Evolutionary conservation across 352 stramenopile genomes (phyloP).

Genomic region (Globisporangium cylindrosporum): DNA sequence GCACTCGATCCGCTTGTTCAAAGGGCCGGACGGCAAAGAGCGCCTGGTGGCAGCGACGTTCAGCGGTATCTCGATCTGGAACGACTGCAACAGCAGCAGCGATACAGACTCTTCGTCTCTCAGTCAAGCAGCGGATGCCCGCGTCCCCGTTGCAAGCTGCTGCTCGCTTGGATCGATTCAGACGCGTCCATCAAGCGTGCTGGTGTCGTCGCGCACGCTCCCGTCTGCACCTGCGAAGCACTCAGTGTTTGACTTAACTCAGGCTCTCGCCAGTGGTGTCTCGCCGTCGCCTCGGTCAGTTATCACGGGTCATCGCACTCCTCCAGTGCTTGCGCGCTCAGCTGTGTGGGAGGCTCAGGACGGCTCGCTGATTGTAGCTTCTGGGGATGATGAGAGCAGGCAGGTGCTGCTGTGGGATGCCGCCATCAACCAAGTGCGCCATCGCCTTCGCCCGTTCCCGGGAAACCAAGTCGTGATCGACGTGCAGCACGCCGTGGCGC

Average conservation of each 20-base stretch:
- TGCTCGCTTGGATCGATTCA: conserved; percentile 34
- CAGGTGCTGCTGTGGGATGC: conserved; percentile 26
- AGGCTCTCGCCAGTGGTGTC: conserved; percentile 1
- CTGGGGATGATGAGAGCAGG: conserved; percentile 23
- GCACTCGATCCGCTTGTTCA: conserved; percentile 45
- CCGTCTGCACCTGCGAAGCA: conserved; percentile 29
- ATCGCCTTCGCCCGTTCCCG: conserved; percentile 14
- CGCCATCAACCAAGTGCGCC: conserved; percentile 12
- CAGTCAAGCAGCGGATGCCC: conserved; percentile 17
- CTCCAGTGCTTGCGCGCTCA: conserved; percentile 41
- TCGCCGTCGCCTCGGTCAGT: conserved; percentile 20
- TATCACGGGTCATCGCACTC: conserved; percentile 38
- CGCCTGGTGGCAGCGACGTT: conserved; percentile 44
- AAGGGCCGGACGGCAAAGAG: conserved; percentile 24
- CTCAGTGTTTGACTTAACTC: conserved; percentile 38
- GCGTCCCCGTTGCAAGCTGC: conserved; percentile 25
- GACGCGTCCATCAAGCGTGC: conserved; percentile 25
- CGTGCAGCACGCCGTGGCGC: conserved; percentile 33
- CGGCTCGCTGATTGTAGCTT: conserved; percentile 17
- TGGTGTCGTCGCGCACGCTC: conserved; percentile 41
- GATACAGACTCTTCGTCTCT: neutral
- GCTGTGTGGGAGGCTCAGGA: conserved; percentile 30
- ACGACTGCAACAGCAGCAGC: conserved; percentile 20
- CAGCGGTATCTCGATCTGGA: conserved; percentile 40
- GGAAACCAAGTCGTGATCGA: conserved; percentile 19